Conservation (phyloP, 257 asterid species). For the Nicotiana knightiana region DNA sequence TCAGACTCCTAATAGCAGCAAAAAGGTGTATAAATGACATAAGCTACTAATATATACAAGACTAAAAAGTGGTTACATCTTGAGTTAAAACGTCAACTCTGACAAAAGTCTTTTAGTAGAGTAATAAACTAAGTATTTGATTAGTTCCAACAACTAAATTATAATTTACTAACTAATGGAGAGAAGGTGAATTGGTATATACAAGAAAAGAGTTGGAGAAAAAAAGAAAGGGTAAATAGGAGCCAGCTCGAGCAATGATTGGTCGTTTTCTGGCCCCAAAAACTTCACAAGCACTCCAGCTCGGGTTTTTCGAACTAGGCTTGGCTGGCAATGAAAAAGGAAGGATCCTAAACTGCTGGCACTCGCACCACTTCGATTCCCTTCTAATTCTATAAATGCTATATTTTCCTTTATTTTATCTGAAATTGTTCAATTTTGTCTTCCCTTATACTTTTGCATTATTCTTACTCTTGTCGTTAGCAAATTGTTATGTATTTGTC, state of each 20-base stretch:
- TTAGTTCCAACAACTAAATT: conserved; percentile 5
- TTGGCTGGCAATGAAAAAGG: conserved; percentile 10
- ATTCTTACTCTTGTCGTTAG: background rate
- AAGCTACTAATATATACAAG: background rate
- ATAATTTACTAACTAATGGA: background rate
- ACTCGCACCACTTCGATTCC: conserved; percentile 9
- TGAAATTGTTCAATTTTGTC: too few species aligned
- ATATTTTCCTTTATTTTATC: too few species aligned
- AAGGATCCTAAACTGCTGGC: conserved; percentile 16
- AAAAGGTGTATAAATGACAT: background rate
- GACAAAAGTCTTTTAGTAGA: background rate
- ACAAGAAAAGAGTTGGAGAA: background rate
- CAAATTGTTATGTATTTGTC: background rate
- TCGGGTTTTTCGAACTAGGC: conserved; percentile 8
- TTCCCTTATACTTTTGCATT: background rate
- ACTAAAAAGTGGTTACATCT: background rate
- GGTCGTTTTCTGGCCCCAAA: conserved; percentile 23
- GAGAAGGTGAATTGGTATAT: background rate
- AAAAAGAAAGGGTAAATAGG: conserved; percentile 2
- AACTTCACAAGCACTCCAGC: conserved; percentile 21
- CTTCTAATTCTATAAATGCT: too few species aligned
- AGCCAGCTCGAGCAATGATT: conserved; percentile 24
- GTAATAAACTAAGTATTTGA: background rate
- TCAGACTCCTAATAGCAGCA: background rate
- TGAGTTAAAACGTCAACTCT: conserved; percentile 8